Evolutionary conservation across 768 basidiomycete genomes (phyloP).

Genomic region (Termitomyces sp.): DNA sequence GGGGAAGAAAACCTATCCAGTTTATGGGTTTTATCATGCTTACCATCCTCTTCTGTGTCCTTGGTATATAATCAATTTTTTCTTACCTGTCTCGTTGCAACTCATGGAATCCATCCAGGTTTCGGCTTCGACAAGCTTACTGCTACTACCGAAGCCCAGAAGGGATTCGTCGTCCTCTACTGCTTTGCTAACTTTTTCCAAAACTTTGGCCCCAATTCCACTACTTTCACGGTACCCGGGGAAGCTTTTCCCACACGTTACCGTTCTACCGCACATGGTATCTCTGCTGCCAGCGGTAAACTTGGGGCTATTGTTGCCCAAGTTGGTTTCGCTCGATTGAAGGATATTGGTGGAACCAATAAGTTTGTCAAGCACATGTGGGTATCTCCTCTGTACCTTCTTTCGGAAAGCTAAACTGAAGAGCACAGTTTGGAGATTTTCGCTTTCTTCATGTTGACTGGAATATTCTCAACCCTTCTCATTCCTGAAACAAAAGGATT

Average conservation of each 20-base stretch:
- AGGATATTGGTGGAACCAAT: conserved; percentile 63
- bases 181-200: conserved; percentile 88
- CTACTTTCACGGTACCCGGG: conserved; percentile 77
- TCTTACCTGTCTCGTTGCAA: not conserved
- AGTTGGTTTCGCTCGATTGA: conserved; percentile 66
- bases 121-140: conserved; percentile 61
- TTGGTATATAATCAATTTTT: conserved; percentile 44
- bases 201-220: conserved; percentile 81
- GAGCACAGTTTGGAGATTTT: conserved; percentile 64
- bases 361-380: conserved; percentile 66
- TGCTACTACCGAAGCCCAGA: conserved; percentile 31
- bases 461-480: conserved; percentile 75
- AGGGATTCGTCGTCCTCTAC: conserved; percentile 78
- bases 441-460: conserved; percentile 83
- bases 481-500: conserved; percentile 72
- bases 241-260: conserved; percentile 88
- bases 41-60: conserved; percentile 58
- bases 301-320: conserved; percentile 79
- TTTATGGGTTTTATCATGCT: conserved; percentile 71
- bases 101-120: conserved; percentile 32
- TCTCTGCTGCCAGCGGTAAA: conserved; percentile 80
- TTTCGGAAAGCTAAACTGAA: conserved; percentile 1
- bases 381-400: conserved; percentile 17
- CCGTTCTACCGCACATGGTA: conserved; percentile 80
- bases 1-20: conserved; percentile 83